A percentile compares a stretch with the other conserved stretches of the same genome.
phyloP scores from a whole-genome alignment of 2,329 filamentous ascomycete species.

The Onygena corvina region DNA sequence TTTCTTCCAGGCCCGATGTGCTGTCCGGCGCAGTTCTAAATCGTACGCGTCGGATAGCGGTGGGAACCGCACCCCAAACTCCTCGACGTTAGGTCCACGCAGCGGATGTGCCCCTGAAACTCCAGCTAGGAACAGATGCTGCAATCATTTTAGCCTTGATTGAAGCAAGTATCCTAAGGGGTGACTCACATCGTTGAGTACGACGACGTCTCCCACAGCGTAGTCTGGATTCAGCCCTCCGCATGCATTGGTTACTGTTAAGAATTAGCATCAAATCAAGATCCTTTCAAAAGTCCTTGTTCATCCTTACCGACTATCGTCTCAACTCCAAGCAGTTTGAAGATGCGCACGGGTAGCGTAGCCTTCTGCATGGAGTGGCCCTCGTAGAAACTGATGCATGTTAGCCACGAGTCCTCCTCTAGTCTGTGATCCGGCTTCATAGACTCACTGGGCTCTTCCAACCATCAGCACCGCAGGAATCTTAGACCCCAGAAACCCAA shows the following conservation, averaged over 20 bases:
- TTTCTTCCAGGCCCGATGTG: constrained; percentile 46
- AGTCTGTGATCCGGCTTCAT: not conserved
- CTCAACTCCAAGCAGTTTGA: constrained; percentile 50
- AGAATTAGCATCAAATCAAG: too few species aligned
- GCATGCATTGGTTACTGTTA: constrained; percentile 52
- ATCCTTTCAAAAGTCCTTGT: too few species aligned
- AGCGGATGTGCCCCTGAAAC: constrained; percentile 50
- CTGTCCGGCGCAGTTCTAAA: constrained; percentile 45
- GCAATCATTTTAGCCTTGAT: constrained; percentile 12
- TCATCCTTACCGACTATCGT: constrained; percentile 43
- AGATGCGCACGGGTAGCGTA: constrained; percentile 53
- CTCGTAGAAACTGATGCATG: constrained; percentile 49
- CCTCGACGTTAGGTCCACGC: constrained; percentile 49
- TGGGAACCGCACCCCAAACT: constrained; percentile 52
- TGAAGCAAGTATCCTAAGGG: not conserved
- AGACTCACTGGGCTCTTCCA: constrained; percentile 52
- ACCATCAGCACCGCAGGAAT: constrained; percentile 51
- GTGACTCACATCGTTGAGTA: constrained; percentile 49
- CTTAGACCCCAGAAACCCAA: constrained; percentile 46
- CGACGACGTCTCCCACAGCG: constrained; percentile 51
- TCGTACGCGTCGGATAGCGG: constrained; percentile 56
- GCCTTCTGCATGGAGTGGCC: constrained; percentile 51
- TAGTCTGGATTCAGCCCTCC: constrained; percentile 54
- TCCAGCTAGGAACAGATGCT: constrained; percentile 54
- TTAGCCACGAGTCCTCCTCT: not conserved